Conservation (phyloP, 2,329 filamentous ascomycete species). For the Magnaporthales sp. region DNA sequence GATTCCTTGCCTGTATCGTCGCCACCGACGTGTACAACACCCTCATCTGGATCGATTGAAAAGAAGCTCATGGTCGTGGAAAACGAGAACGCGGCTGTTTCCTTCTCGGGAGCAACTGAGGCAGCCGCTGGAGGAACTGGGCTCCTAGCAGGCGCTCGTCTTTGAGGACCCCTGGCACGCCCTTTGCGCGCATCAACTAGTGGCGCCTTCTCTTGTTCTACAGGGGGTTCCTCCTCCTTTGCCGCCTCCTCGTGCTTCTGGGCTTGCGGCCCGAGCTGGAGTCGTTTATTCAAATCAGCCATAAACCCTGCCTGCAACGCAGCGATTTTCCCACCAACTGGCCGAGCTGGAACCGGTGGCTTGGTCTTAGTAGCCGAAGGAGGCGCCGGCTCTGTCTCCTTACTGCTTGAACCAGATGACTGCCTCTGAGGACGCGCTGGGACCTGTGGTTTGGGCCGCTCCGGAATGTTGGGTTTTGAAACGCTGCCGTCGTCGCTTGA, state of each 20-base stretch:
- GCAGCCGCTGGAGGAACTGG: conserved; percentile 19
- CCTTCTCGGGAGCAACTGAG: conserved; percentile 18
- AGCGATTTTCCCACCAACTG: conserved; percentile 78
- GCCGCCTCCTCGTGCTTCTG: conserved; percentile 58
- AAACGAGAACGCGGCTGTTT: conserved; percentile 35
- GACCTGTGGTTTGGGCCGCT: conserved; percentile 49
- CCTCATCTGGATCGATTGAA: conserved; percentile 42
- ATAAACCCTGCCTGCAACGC: conserved; percentile 87
- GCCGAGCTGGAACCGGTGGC: conserved; percentile 71
- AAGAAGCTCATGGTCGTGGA: conserved; percentile 39
- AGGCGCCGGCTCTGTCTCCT: conserved; percentile 30
- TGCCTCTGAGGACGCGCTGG: conserved; percentile 55
- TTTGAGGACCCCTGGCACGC: conserved; percentile 76
- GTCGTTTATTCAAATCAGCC: conserved; percentile 59
- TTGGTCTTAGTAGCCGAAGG: conserved; percentile 62
- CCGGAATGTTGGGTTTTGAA: conserved; percentile 34
- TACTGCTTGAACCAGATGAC: conserved; percentile 28
- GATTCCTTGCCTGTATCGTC: conserved; percentile 6
- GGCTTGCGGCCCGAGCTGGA: conserved; percentile 13
- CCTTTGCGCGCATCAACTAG: conserved; percentile 84
- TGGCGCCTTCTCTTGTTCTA: conserved; percentile 65
- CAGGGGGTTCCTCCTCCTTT: conserved; percentile 44
- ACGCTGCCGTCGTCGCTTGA: conserved; percentile 24
- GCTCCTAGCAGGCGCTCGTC: conserved; percentile 26
- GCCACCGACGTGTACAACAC: conserved; percentile 30